A percentile compares a stretch with the other conserved stretches of the same genome.
These are phyloP conservation scores for Saturnispora gosingensis DNA, from an alignment of 805 yeast genomes.

Conservation along the genomic window DNA sequence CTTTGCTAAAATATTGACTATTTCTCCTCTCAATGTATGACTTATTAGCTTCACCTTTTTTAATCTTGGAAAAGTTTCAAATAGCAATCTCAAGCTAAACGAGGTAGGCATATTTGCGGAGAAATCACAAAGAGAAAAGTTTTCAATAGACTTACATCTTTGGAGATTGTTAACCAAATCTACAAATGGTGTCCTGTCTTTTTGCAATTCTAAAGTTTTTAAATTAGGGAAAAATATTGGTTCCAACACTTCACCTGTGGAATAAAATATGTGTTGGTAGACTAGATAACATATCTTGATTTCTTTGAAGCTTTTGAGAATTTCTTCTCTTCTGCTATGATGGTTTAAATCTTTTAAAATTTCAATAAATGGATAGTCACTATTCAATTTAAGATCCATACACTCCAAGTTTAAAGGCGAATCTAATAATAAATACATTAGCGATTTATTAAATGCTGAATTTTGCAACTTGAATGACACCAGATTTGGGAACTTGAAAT, in stretches of 20 bases:
- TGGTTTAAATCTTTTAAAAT: neutral
- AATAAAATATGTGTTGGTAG: neutral
- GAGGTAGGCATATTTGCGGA: neutral
- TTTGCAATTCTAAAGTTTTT: slow-evolving; percentile 2
- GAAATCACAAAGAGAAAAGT: neutral
- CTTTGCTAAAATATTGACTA: neutral
- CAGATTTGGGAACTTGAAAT: slow-evolving; percentile 1
- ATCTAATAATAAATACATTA: neutral
- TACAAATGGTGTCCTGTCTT: neutral
- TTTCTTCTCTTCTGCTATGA: neutral
- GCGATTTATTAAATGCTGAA: neutral
- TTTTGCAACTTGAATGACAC: neutral
- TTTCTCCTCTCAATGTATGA: slow-evolving; percentile 2
- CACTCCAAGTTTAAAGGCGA: neutral
- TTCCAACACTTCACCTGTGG: neutral
- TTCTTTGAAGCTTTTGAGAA: neutral
- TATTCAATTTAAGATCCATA: neutral
- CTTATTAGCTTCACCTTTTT: slow-evolving; percentile 1
- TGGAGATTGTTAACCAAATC: neutral
- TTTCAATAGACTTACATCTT: neutral
- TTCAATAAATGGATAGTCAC: neutral
- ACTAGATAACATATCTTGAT: neutral
- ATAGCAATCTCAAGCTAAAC: slow-evolving; percentile 3
- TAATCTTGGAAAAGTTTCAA: slow-evolving; percentile 1
- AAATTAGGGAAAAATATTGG: neutral